phyloP scores from a whole-genome alignment of 208 protist genomes.

The Trichomonas vaginalis region DNA sequence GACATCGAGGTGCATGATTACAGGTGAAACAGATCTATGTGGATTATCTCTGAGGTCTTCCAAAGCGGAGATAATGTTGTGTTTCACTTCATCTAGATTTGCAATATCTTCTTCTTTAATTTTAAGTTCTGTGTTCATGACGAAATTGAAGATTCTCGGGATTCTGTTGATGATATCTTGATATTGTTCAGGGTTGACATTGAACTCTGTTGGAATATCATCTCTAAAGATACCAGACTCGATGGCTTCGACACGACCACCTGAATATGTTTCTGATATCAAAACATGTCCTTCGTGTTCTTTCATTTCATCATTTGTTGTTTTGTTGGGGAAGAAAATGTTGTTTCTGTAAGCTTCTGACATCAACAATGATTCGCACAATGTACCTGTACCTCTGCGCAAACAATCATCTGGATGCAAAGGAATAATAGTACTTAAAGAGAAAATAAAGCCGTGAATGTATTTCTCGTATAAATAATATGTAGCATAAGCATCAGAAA shows the following conservation, averaged over 20 bases:
- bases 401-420: constrained; percentile 81
- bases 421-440: constrained; percentile 97
- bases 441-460: constrained; percentile 99
- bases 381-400: constrained; percentile 70
- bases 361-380: constrained; percentile 97
- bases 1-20: constrained; percentile 98
- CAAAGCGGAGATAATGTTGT: constrained; percentile 56
- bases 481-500: constrained; percentile 98
- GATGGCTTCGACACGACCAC: constrained; percentile 74
- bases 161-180: constrained; percentile 28
- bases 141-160: constrained; percentile 23
- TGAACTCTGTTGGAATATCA: constrained; percentile 80
- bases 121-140: constrained; percentile 18
- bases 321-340: constrained; percentile 98
- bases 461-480: constrained; percentile 98
- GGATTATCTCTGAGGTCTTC: constrained; percentile 60
- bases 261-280: constrained; percentile 96
- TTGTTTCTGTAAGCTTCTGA: constrained; percentile 79
- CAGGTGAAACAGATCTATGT: constrained; percentile 53
- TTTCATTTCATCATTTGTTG: constrained; percentile 39
- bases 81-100: constrained; percentile 61
- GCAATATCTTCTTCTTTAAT: constrained; percentile 52
- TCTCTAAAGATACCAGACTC: constrained; percentile 82
- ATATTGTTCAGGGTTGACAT: constrained; percentile 52
- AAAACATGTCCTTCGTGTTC: constrained; percentile 79